Base-by-base conservation (phyloP, 495 filamentous ascomycete genomes). In the Tuber magnatum region DNA sequence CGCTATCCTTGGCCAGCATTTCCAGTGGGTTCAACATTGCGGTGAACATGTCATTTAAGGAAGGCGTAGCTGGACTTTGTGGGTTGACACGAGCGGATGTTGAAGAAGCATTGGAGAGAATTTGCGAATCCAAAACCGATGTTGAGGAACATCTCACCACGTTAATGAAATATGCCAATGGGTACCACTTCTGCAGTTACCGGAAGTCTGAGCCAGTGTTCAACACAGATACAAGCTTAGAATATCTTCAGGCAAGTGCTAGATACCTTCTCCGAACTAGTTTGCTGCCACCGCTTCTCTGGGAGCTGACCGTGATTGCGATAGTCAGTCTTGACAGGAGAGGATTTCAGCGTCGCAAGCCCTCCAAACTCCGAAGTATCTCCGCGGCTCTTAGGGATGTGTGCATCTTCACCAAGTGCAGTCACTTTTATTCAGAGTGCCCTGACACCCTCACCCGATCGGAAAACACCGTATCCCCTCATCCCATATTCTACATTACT, bases 201-300 rank as follows among this genome's bases (percentile, higher is more conserved):
- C 3, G 1, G 9, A 69, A 24, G 14, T 28, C n/a, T 9, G 4
- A 28, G 18, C 14, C 24, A 20, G 40, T 74, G 12, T 74, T 43
- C 40, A 74, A 70, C n/a, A 74, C 72, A 22, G 56, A 10, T 32
- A 70, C 72, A 35, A 22, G 39, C 24, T 42, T 74, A 22, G 56
- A 74, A 35, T 74, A 74, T 43, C 72, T 74, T 32, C 72, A 69
- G 12, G 72, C 39, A n/a, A 43, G 72, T 16, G 24, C 12, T 22
- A 5, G 44, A 48, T 22, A n/a, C 18, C 18, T 6, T 22, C 22
- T 24, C 44, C 44, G 5, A 22, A 48, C 7, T 16, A 0, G n/a
- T 24, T 22, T 22, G 7, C 20, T 22, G 18, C 44, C 4, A 48
- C 18, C 20, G 0, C 6, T 48, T 48, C 44, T 48, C 20, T 1